Evolutionary conservation across 1,284 basidiomycete genomes (phyloP), one percentile per base, ranked within the genome.

Genomic region (Cutaneotrichosporon cutaneum): DNA sequence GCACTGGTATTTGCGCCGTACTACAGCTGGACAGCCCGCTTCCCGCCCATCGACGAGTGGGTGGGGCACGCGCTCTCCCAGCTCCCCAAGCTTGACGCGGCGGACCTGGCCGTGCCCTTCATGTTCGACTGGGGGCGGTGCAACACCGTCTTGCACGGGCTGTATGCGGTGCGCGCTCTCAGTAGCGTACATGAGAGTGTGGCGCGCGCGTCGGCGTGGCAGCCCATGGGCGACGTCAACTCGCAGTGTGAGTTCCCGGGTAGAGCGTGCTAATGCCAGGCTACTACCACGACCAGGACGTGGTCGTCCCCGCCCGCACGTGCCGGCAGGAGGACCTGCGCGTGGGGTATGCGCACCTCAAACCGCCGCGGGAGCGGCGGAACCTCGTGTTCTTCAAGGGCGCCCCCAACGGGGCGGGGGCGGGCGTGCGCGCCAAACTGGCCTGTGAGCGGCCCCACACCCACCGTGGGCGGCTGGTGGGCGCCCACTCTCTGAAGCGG

Each of bases 51-150:
- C 0, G 59, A 61, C 13, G 58, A 61, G 8, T 71, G 70, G 70
- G 57, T 65, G 2, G n/a, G 59, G 36, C 59, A 66, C 30, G 62
- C 74, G 2, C 54, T 69, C 0, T 18, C 51, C 30, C 59, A 75
- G 35, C 64, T 3, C 71, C 71, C 24, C 30, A 58, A 33, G 9
- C 56, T 61, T 50, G 50, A 56, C 59, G n/a, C 8, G 22, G 64
- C 68, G 22, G 66, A 69, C 44, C 64, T 79, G 47, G 70, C 76
- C 54, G 65, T 79, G 18, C 77, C 78, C 11, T 79, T 79, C 63
- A 77, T 76, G 5, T 74, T 76, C 57, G 79, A 80, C 66, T 80
- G 72, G 69, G 77, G 79, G 1, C 62, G 62, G 4, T 74, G 73
- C 62, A 64, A 68, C 44, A 64, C 60, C 3, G 57, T 68, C 22